Evolutionary conservation across 2,329 filamentous ascomycete genomes (phyloP).

Genomic region (Calonectria ilicicola): DNA sequence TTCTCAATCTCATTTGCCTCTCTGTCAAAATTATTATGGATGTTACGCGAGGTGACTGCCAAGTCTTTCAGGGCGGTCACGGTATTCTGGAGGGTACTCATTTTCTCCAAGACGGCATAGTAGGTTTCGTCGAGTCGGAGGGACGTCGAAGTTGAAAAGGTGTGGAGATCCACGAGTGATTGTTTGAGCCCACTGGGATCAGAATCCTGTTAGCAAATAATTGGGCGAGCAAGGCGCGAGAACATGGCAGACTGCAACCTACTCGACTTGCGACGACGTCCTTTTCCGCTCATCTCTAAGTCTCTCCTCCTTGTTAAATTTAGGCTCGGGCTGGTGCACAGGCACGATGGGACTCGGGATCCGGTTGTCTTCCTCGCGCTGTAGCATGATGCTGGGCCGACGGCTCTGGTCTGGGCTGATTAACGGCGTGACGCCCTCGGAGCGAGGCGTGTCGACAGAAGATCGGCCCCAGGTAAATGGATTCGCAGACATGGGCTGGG

Average conservation of each 20-base stretch:
- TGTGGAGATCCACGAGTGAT: slow-evolving; percentile 65
- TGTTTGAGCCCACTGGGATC: slow-evolving; percentile 61
- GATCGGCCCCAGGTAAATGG: slow-evolving; percentile 47
- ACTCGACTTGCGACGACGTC: slow-evolving; percentile 48
- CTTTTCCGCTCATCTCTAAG: slow-evolving; percentile 52
- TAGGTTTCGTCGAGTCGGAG: slow-evolving; percentile 79
- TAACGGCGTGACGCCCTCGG: slow-evolving; percentile 58
- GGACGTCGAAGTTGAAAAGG: slow-evolving; percentile 72
- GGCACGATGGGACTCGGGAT: slow-evolving; percentile 12
- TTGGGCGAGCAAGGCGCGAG: background rate
- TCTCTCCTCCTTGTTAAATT: slow-evolving; percentile 52
- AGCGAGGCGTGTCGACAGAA: slow-evolving; percentile 60
- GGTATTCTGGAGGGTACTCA: slow-evolving; percentile 72
- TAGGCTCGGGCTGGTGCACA: slow-evolving; percentile 32
- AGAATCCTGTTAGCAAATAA: slow-evolving; percentile 35
- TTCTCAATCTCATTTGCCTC: slow-evolving; percentile 70
- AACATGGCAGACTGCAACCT: slow-evolving; percentile 19
- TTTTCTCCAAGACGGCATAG: slow-evolving; percentile 78
- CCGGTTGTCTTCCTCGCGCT: slow-evolving; percentile 44
- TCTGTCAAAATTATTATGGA: slow-evolving; percentile 68
- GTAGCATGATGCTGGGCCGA: slow-evolving; percentile 54
- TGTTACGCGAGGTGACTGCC: slow-evolving; percentile 69
- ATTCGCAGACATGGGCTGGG: slow-evolving; percentile 39
- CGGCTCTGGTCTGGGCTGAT: slow-evolving; percentile 58
- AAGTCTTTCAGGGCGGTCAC: slow-evolving; percentile 75